Evolutionary conservation across 495 filamentous ascomycete genomes (phyloP), one percentile per base, ranked within the genome.

Genomic region (Daldinia vernicosa): DNA sequence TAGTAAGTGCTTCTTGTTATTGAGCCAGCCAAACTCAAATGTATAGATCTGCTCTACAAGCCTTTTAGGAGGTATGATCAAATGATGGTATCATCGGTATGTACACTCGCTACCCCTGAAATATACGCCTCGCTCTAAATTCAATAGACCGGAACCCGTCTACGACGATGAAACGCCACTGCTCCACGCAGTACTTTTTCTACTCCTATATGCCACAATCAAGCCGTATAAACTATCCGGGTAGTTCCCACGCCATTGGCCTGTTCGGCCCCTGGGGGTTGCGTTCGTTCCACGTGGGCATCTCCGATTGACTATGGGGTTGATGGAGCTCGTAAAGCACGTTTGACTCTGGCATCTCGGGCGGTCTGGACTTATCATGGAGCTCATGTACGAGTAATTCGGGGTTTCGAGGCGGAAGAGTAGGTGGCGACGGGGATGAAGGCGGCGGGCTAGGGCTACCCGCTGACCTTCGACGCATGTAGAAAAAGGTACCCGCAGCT

Each of bases 171-270:
- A 17, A 53, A 30, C 26, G 6, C 14, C 15, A 28, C 1, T 53
- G 17, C 27, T 17, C 11, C 50, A 15, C 50, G 8, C 15, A 30
- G 12, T 9, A 15, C 26, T 8, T 53, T 53, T 53, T n/a, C n/a
- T n/a, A 14, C 27, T 22, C 9, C 50, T 17, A 9, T 17, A 28
- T 22, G 2, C 26, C 4, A 11, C 30, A 53, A 15, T n/a, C 15
- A 1, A 30, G n/a, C 2, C 3, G 6, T 15, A 37, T 51, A 51
- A 52, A 2, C 3, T 50, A 63, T 17, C 35, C 61, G 1, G 66
- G 58, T 9, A 68, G 6, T 17, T 68, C 66, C 57, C 66, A 68
- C 12, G 19, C 40, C 33, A 54, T 56, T 6, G 51, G 58, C 15
- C 24, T 62, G 43, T 47, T 43, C 4, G 32, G 32, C 3, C 33